A percentile compares a stretch with the other conserved stretches of the same genome.
These are phyloP conservation scores for Scleroderma bovista DNA, from an alignment of 768 basidiomycete species.

Conservation along the genomic window DNA sequence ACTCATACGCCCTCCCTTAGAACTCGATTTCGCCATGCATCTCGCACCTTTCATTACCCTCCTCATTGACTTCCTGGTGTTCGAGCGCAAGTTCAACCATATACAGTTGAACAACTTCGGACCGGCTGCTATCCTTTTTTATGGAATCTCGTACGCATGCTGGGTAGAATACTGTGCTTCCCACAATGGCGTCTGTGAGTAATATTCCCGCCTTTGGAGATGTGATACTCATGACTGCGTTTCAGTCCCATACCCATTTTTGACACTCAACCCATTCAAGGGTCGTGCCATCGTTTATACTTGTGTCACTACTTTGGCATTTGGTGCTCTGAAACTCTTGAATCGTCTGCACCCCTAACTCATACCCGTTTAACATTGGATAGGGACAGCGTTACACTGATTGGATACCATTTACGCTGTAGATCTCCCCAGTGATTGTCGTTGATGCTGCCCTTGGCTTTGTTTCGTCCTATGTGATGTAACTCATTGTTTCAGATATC, in stretches of 20 bases:
- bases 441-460: neutral
- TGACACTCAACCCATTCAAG: constrained; percentile 51
- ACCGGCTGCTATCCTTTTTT: constrained; percentile 14
- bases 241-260: constrained; percentile 80
- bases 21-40: constrained; percentile 62
- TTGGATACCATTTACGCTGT: neutral
- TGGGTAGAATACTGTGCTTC: constrained; percentile 67
- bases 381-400: too few relatives aligned
- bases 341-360: constrained; percentile 48
- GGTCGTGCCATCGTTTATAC: constrained; percentile 57
- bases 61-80: constrained; percentile 60
- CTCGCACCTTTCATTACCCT: constrained; percentile 54
- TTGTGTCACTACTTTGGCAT: constrained; percentile 44
- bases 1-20: constrained; percentile 42
- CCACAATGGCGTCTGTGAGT: constrained; percentile 59
- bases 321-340: constrained; percentile 49
- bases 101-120: constrained; percentile 8
- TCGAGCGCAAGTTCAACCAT: constrained; percentile 52
- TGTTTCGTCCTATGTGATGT: too few relatives aligned
- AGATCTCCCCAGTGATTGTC: neutral
- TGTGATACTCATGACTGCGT: constrained; percentile 2
- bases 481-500: too few relatives aligned
- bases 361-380: neutral
- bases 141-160: constrained; percentile 45
- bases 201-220: neutral